Percentiles rank a stretch among this genome's conserved stretches.
These are phyloP conservation scores for Neurospora sp. DNA, from an alignment of 495 filamentous ascomycete genomes.

Conservation along the genomic window DNA sequence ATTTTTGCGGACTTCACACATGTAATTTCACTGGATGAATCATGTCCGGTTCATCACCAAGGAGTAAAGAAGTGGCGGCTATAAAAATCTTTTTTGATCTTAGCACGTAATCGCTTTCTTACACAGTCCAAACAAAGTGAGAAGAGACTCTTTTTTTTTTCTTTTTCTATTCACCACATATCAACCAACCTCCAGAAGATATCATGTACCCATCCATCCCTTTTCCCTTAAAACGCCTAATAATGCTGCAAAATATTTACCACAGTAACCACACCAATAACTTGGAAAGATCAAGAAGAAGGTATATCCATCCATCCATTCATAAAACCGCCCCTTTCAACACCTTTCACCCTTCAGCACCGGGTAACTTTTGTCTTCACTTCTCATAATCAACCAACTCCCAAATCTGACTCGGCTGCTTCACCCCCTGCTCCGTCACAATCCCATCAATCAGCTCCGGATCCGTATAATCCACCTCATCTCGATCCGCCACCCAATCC, in stretches of 20 bases:
- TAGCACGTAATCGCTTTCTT: neutral
- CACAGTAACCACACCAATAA: neutral
- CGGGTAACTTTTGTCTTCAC: neutral
- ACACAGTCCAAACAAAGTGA: neutral
- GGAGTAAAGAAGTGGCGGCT: neutral
- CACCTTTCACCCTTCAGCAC: neutral
- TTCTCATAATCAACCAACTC: constrained; percentile 26
- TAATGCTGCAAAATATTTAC: neutral
- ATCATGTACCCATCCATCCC: neutral
- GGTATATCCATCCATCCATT: neutral
- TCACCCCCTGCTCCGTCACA: constrained; percentile 34
- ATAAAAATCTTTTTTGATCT: neutral
- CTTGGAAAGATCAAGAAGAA: neutral
- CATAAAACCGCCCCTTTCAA: neutral
- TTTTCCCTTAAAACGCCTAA: neutral
- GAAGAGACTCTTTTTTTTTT: neutral
- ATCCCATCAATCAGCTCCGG: constrained; percentile 18
- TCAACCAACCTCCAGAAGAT: neutral
- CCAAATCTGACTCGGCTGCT: constrained; percentile 28
- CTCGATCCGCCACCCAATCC: constrained; percentile 18
- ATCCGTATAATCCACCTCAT: constrained; percentile 74
- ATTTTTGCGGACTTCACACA: neutral
- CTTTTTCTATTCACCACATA: neutral
- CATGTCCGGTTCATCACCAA: neutral
- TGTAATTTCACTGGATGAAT: neutral